These are phyloP conservation scores for Hibiscus syriacus DNA, from an alignment of 345 rosid genomes.

Conservation along the genomic window DNA sequence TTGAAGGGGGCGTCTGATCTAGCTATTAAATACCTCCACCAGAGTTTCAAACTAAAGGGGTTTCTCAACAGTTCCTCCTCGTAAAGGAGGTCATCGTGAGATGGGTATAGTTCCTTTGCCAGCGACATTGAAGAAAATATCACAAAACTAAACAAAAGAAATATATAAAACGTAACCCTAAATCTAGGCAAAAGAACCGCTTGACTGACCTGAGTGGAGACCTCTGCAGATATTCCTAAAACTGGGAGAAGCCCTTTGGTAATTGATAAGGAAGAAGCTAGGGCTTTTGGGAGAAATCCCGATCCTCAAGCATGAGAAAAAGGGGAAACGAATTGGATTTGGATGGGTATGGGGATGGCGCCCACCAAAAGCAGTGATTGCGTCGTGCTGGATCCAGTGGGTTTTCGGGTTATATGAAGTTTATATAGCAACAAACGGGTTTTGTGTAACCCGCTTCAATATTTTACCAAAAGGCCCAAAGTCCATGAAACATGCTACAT, in stretches of 20 bases:
- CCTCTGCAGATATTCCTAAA: neutral
- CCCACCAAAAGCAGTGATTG: too few relatives aligned
- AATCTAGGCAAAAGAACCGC: too few relatives aligned
- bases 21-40: slow-evolving; percentile 92
- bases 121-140: slow-evolving; percentile 74
- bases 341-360: neutral
- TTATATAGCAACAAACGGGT: neutral
- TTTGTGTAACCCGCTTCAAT: neutral
- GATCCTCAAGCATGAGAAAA: neutral
- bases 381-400: too few relatives aligned
- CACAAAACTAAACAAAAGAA: neutral
- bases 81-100: slow-evolving; percentile 69
- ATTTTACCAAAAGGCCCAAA: too few relatives aligned
- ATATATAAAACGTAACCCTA: neutral
- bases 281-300: neutral
- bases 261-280: neutral
- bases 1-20: slow-evolving; percentile 59
- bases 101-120: slow-evolving; percentile 73
- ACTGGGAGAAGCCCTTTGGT: neutral
- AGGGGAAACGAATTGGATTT: too few relatives aligned
- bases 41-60: slow-evolving; percentile 74
- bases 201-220: neutral
- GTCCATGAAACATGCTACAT: neutral
- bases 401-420: neutral
- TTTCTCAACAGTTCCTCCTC: slow-evolving; percentile 89